Evolutionary conservation across 495 filamentous ascomycete species (phyloP).

Genomic region (Podospora conica): DNA sequence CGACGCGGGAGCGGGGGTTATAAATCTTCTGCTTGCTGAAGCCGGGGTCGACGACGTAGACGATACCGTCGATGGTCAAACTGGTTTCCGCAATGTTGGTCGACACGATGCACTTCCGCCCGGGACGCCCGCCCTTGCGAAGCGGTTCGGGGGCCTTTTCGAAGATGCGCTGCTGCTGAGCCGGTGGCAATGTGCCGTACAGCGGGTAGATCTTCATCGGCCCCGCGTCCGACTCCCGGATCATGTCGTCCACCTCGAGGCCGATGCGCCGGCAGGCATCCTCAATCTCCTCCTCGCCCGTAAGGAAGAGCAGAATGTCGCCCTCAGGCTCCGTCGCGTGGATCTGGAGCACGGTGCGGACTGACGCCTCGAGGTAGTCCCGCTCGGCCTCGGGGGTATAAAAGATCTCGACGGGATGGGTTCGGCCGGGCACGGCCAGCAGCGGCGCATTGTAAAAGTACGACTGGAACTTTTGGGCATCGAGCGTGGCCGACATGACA

Average conservation of each 20-base stretch:
- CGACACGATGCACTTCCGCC: constrained; percentile 90
- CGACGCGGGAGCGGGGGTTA: constrained; percentile 92
- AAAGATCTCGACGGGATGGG: constrained; percentile 95
- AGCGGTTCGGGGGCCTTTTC: constrained; percentile 72
- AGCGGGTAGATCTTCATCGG: constrained; percentile 87
- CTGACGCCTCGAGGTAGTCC: constrained; percentile 92
- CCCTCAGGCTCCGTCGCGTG: constrained; percentile 89
- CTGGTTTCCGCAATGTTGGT: constrained; percentile 98
- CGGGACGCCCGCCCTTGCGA: constrained; percentile 70
- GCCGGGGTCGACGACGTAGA: constrained; percentile 96
- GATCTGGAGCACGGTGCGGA: constrained; percentile 93
- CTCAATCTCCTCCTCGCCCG: constrained; percentile 98
- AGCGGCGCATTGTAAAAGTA: constrained; percentile 95
- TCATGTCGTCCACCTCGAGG: constrained; percentile 85
- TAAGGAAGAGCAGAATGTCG: constrained; percentile 93
- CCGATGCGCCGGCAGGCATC: constrained; percentile 88
- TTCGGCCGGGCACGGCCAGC: constrained; percentile 90
- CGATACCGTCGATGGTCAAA: constrained; percentile 97
- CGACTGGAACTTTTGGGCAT: constrained; percentile 96
- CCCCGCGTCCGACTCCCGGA: constrained; percentile 81
- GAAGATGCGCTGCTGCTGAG: constrained; percentile 93
- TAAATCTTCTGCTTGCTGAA: constrained; percentile 99
- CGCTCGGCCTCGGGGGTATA: constrained; percentile 95
- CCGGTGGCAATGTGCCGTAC: constrained; percentile 87
- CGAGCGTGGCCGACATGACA: constrained; percentile 96